Percentiles rank a stretch among this genome's conserved stretches.
Conservation (phyloP, 108 stramenopile species). For the Fragilaria radians region DNA sequence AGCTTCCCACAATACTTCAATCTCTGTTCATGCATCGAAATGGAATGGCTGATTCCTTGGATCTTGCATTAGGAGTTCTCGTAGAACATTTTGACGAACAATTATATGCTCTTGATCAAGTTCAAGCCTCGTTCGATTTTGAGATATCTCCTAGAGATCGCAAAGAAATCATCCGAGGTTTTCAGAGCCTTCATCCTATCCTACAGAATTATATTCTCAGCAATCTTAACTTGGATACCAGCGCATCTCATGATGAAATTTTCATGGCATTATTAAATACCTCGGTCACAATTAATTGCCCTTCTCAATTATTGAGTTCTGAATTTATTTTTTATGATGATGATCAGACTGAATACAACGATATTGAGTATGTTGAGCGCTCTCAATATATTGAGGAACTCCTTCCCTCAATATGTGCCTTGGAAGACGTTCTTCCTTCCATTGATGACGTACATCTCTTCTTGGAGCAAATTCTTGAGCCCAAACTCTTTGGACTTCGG, state of each 20-base stretch:
- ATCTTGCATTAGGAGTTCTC: constrained; percentile 22
- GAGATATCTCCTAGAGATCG: constrained; percentile 26
- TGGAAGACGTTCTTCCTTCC: constrained; percentile 32
- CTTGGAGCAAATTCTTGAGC: constrained; percentile 32
- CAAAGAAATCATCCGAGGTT: constrained; percentile 22
- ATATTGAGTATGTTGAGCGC: constrained; percentile 57
- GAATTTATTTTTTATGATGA: too few relatives aligned
- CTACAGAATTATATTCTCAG: constrained; percentile 4
- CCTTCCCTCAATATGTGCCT: constrained; percentile 38
- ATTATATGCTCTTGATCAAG: constrained; percentile 34
- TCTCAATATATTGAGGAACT: constrained; percentile 42
- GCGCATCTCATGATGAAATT: too few relatives aligned
- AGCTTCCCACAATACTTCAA: constrained; percentile 24
- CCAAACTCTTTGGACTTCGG: constrained; percentile 46
- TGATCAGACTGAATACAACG: constrained; percentile 22
- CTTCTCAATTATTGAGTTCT: too few relatives aligned
- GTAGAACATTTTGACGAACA: constrained; percentile 33
- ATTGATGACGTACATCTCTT: constrained; percentile 41
- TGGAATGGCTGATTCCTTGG: constrained; percentile 6
- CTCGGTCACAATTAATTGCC: too few relatives aligned
- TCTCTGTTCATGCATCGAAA: constrained; percentile 27
- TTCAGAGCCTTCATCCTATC: constrained; percentile 14
- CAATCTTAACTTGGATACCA: too few relatives aligned
- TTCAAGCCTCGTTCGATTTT: constrained; percentile 4
- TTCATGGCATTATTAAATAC: too few relatives aligned